phyloP scores from a whole-genome alignment of 2,329 filamentous ascomycete species.

The Acephala macrosclerotiorum region DNA sequence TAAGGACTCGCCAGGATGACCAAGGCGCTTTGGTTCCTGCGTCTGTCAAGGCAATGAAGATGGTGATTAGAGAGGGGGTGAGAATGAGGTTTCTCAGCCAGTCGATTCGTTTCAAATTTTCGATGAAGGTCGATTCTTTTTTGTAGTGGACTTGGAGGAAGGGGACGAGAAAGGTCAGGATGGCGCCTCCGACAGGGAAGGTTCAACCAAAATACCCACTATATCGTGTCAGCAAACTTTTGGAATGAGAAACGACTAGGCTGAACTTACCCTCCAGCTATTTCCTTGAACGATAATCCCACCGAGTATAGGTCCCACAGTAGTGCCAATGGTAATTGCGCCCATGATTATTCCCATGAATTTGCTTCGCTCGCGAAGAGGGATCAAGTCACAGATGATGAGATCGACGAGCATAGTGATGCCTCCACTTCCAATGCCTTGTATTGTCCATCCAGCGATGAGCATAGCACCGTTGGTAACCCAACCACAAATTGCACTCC shows the following conservation, averaged over 20 bases:
- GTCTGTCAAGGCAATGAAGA: slow-evolving; percentile 67
- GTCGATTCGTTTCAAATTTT: slow-evolving; percentile 61
- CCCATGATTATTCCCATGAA: slow-evolving; percentile 49
- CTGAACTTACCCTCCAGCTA: slow-evolving; percentile 46
- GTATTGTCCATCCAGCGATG: slow-evolving; percentile 59
- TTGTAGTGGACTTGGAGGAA: slow-evolving; percentile 27
- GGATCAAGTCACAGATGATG: slow-evolving; percentile 58
- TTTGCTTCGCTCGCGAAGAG: slow-evolving; percentile 54
- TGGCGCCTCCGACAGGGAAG: slow-evolving; percentile 30
- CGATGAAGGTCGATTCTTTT: slow-evolving; percentile 12
- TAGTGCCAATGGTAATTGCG: slow-evolving; percentile 51
- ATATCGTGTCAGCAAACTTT: no score
- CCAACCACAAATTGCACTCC: slow-evolving; percentile 59
- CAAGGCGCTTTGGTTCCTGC: slow-evolving; percentile 70
- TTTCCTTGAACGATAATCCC: slow-evolving; percentile 49
- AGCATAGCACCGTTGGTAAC: slow-evolving; percentile 54
- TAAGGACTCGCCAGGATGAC: slow-evolving; percentile 64
- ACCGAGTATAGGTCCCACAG: slow-evolving; percentile 49
- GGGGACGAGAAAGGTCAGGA: slow-evolving; percentile 15
- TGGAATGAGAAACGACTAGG: no score
- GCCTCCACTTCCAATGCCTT: slow-evolving; percentile 59
- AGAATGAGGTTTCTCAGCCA: slow-evolving; percentile 69
- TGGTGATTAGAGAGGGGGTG: slow-evolving; percentile 58
- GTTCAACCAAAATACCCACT: slow-evolving; percentile 32
- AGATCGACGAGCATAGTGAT: slow-evolving; percentile 54